Percentiles rank a stretch among this genome's conserved stretches.
Conservation (phyloP, 495 filamentous ascomycete genomes). For the Penicillium nucicola region DNA sequence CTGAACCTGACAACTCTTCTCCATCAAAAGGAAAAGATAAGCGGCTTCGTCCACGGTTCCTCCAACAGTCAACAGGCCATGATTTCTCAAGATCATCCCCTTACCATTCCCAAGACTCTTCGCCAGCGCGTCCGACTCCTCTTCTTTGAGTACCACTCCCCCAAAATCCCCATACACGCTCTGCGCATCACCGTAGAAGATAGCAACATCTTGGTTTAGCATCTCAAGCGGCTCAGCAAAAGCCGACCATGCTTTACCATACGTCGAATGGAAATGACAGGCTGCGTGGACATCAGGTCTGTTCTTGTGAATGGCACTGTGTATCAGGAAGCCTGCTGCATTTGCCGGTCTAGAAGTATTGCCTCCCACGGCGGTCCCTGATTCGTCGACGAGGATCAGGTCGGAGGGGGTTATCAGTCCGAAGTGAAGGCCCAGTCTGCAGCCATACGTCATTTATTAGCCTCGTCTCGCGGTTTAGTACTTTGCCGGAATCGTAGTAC, state of each 20-base stretch:
- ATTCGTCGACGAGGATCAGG: conserved; percentile 22
- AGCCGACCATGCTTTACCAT: conserved; percentile 21
- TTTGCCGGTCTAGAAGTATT: conserved; percentile 9
- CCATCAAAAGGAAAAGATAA: conserved; percentile 49
- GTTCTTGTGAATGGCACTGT: background rate
- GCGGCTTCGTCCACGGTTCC: conserved; percentile 55
- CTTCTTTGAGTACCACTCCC: conserved; percentile 46
- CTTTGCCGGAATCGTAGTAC: no score
- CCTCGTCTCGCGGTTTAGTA: no score
- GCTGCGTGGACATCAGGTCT: background rate
- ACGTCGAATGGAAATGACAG: background rate
- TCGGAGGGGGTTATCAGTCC: conserved; percentile 29
- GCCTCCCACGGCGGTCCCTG: conserved; percentile 33
- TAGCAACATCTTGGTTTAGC: conserved; percentile 46
- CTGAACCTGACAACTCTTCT: conserved; percentile 11
- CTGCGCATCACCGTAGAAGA: conserved; percentile 47
- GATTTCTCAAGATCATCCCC: conserved; percentile 49
- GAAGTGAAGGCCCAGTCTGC: conserved; percentile 22
- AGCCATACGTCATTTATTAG: no score
- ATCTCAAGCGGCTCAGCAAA: conserved; percentile 28
- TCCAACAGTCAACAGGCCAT: conserved; percentile 53
- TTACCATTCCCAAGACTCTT: conserved; percentile 43
- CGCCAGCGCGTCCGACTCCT: background rate
- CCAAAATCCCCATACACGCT: conserved; percentile 54
- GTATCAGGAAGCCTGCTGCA: background rate